Percentiles rank a stretch among this genome's conserved stretches.
These are phyloP conservation scores for Camellia japonica DNA, from an alignment of 148 eudicot species.

Conservation along the genomic window DNA sequence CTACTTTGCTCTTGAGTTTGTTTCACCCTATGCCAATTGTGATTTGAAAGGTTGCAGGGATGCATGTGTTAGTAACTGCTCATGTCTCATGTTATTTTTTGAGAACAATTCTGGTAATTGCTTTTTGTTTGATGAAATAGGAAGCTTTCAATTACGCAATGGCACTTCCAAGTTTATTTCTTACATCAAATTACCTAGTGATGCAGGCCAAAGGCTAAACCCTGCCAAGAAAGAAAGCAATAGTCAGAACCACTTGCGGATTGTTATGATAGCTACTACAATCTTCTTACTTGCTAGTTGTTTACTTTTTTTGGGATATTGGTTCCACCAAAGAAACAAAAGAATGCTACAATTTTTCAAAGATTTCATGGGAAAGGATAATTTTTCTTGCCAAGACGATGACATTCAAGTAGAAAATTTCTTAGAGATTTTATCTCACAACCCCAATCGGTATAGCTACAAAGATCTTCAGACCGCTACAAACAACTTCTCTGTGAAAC, in stretches of 20 bases:
- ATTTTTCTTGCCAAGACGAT: background rate
- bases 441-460: background rate
- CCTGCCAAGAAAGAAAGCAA: background rate
- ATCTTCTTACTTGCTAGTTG: background rate
- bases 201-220: background rate
- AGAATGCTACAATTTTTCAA: background rate
- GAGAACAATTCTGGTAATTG: conserved; percentile 5
- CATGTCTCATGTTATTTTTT: conserved; percentile 8
- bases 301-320: background rate
- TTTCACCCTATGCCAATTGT: background rate
- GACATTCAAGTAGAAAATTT: background rate
- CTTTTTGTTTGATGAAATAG: background rate
- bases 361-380: conserved; percentile 1
- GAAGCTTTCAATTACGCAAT: background rate
- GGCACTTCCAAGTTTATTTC: background rate
- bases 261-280: background rate
- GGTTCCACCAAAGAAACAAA: background rate
- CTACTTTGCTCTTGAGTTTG: conserved; percentile 6
- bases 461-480: conserved; percentile 4
- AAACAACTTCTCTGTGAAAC: conserved; percentile 5
- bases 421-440: background rate
- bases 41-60: background rate
- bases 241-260: background rate
- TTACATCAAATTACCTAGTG: background rate
- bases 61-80: conserved; percentile 9